Evolutionary conservation across 257 asterid genomes (phyloP).

Genomic region (Nicotiana undulata): DNA sequence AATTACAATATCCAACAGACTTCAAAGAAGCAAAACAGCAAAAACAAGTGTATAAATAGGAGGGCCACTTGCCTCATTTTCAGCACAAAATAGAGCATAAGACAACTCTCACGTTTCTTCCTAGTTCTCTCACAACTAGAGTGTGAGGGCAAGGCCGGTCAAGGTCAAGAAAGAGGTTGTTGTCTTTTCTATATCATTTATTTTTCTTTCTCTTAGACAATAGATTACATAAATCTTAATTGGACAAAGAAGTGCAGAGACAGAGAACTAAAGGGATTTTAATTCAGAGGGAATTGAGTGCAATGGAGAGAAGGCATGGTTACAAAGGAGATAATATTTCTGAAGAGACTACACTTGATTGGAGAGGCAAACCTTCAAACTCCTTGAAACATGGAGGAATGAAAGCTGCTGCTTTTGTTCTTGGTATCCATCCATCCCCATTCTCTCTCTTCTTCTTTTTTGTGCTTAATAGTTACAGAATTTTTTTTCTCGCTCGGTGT

Average conservation of each 20-base stretch:
- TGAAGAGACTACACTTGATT: conserved; percentile 39
- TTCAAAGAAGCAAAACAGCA: too few relatives aligned
- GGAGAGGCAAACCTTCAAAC: conserved; percentile 81
- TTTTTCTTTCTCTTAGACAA: too few relatives aligned
- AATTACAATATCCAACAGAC: not conserved
- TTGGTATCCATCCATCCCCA: conserved; percentile 32
- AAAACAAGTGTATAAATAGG: not conserved
- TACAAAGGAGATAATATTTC: not conserved
- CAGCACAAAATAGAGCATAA: not conserved
- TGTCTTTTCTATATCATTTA: too few relatives aligned
- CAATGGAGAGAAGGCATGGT: conserved; percentile 33
- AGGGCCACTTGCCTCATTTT: not conserved
- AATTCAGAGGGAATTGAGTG: too few relatives aligned
- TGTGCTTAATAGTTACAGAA: not conserved
- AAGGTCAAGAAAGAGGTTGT: too few relatives aligned
- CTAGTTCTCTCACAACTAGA: too few relatives aligned
- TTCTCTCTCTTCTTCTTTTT: not conserved
- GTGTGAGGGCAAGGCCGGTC: too few relatives aligned
- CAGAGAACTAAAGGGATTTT: not conserved
- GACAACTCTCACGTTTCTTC: not conserved
- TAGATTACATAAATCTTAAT: too few relatives aligned
- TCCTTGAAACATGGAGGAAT: conserved; percentile 78
- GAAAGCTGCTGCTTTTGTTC: conserved; percentile 73
- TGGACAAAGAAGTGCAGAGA: too few relatives aligned
- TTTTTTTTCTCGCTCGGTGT: too few relatives aligned